Conservation (phyloP, 441 rosid species). For the Viola pubescens region DNA sequence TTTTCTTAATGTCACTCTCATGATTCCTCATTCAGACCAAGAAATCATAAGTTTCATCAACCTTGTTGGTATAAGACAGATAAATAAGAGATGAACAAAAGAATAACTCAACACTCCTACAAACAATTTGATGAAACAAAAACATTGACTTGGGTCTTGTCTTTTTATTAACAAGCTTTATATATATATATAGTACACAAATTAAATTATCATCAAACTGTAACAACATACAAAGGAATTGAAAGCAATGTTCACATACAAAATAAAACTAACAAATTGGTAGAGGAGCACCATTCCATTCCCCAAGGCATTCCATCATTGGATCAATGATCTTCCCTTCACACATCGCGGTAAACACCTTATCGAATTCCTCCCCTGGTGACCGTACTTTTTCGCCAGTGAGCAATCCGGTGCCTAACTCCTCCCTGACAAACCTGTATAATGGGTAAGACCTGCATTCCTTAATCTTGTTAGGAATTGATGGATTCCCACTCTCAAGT, state of each 20-base stretch:
- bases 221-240: not conserved
- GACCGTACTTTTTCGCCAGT: conserved; percentile 56
- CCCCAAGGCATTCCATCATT: conserved; percentile 54
- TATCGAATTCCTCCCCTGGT: conserved; percentile 64
- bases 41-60: too few species aligned
- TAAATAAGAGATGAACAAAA: too few species aligned
- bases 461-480: conserved; percentile 46
- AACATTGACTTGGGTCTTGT: not conserved
- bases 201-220: not conserved
- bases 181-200: not conserved
- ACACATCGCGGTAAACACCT: conserved; percentile 47
- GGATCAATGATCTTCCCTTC: conserved; percentile 63
- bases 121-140: not conserved
- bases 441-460: conserved; percentile 75
- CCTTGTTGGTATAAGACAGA: too few species aligned
- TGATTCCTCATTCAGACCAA: too few species aligned
- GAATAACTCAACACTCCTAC: too few species aligned
- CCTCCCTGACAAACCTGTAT: conserved; percentile 59
- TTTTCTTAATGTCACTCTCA: too few species aligned
- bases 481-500: conserved; percentile 35
- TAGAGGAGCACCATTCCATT: conserved; percentile 68
- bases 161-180: too few species aligned
- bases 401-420: conserved; percentile 39
- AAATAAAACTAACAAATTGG: conserved; percentile 31
- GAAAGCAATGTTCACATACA: conserved; percentile 3